Evolutionary conservation across 495 filamentous ascomycete species (phyloP), one percentile per base, ranked within the genome.

Genomic region (Jackrogersella multiformis): DNA sequence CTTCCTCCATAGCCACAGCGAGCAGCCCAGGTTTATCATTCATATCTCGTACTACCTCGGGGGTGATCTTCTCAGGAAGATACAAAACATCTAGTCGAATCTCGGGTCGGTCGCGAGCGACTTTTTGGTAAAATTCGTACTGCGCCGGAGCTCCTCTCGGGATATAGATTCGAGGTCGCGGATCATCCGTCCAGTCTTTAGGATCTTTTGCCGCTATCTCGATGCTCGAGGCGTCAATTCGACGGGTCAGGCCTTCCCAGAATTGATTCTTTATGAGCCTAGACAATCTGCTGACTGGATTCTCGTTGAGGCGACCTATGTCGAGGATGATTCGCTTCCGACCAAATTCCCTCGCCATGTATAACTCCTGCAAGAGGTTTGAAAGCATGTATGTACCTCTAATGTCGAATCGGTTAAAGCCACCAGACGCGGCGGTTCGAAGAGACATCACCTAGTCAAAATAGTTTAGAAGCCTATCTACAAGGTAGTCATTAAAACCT

Each of bases 361-460:
- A 92, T 49, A 99, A 84, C 77, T 98, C 95, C 76, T 99, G 95
- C 38, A 97, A 81, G 5, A 97, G 88, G 72, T 97, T 98, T 18
- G 94, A 96, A 18, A 98, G 86, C 88, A 95, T 92, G 73, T 99
- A 99, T 24, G 91, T 97, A 34, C 95, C 95, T 58, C 94, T 91
- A 32, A 99, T 83, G 64, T 97, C 92, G 69, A 91, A 90, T 54
- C 84, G 82, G 67, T 92, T 92, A 77, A 89, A 86, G n/a, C 93
- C 93, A 30, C 87, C 89, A 23, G 95, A 97, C 32, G 84, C 87
- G n/a, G 88, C 90, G 4, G 94, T 97, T 71, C 92, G 91, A 28
- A 97, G 78, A 21, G 90, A 87, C 56, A 97, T 80, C 30, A 90
- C 86, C 87, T 93, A 66, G 20, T 7, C 48, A 56, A 21, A 30